Percentiles rank a stretch among this genome's conserved stretches.
Evolutionary conservation across 225 moss, liverwort and hornwort genomes (phyloP).

Genomic region (Ulota crispa): DNA sequence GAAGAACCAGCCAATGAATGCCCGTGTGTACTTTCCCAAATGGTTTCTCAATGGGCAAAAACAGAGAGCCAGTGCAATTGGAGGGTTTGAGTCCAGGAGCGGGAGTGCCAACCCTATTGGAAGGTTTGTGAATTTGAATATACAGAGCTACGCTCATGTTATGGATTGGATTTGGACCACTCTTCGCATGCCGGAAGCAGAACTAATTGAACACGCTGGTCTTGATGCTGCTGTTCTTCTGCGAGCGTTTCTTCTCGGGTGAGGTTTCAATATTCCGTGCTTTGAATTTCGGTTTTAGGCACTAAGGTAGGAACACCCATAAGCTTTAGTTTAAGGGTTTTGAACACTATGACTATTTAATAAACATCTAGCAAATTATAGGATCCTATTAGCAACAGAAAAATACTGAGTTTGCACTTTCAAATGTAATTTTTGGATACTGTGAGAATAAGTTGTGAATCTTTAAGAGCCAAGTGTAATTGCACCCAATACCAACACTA

Average conservation of each 20-base stretch:
- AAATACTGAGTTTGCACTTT: too few relatives aligned
- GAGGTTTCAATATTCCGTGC: not conserved
- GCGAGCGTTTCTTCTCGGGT: slow-evolving; percentile 76
- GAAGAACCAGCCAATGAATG: slow-evolving; percentile 85
- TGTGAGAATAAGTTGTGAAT: too few relatives aligned
- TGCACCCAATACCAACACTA: too few relatives aligned
- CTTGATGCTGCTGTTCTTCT: slow-evolving; percentile 80
- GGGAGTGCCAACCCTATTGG: slow-evolving; percentile 35
- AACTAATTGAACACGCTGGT: slow-evolving; percentile 76
- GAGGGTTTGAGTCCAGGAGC: slow-evolving; percentile 14
- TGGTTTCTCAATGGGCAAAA: slow-evolving; percentile 60
- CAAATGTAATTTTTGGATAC: too few relatives aligned
- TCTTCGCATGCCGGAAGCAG: slow-evolving; percentile 73
- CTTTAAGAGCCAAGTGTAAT: too few relatives aligned
- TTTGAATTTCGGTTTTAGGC: not conserved
- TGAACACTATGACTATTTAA: too few relatives aligned
- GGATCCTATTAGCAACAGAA: too few relatives aligned
- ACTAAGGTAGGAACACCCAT: too few relatives aligned
- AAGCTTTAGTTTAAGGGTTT: too few relatives aligned
- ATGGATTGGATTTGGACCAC: slow-evolving; percentile 91
- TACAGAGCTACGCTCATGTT: slow-evolving; percentile 71
- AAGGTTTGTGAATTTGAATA: slow-evolving; percentile 68
- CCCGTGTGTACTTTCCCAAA: slow-evolving; percentile 80
- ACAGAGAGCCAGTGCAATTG: slow-evolving; percentile 36
- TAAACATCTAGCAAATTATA: too few relatives aligned